Base-by-base conservation (phyloP, 2,329 filamentous ascomycete genomes). In the Ophiostoma ips region DNA sequence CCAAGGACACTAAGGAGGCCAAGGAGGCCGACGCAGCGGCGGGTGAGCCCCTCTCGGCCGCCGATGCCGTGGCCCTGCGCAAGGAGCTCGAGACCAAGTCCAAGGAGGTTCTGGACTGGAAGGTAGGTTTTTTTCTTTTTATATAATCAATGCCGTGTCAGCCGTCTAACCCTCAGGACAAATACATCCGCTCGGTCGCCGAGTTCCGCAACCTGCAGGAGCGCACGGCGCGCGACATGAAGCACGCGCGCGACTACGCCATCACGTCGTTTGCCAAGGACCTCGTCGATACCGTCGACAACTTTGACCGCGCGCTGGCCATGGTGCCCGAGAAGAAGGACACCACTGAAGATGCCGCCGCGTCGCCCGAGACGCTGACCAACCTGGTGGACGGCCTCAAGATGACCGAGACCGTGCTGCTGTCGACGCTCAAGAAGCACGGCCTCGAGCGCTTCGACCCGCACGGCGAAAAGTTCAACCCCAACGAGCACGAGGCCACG, bases 201-300 rank as follows among this genome's bases (percentile, higher is more conserved):
- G 92, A 98, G 62, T 96, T 94, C 78, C 87, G 87, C 65, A 98
- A 96, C 71, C 84, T 98, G 48, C 90, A 96, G 72, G 87, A 95
- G 63, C 87, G 92, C 63, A 94, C 87, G 40, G 78, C 83, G 66
- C 87, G 92, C 63, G 92, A 98, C 59, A 83, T 94, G 65, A 86
- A 92, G 68, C 70, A 77, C 18, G 87, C 90, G 18, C 83, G 83
- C 60, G 86, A 94, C 69, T 98, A 95, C 61, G 92, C 90, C 61
- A 92, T 98, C 62, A 87, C 95, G 65, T 87, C 83, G 58, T 96
- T 98, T 69, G 87, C 90, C 62, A 84, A 87, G 67, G 92, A 98
- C 68, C 81, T 98, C 43, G 79, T 96, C 59, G 92, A 98, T 66
- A 87, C 80, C 62, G 82, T 98, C 62, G 92, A 98, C 71, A 98